A percentile compares a stretch with the other conserved stretches of the same genome.
Conservation (phyloP, 2,329 filamentous ascomycete species). For the Drechmeria coniospora region DNA sequence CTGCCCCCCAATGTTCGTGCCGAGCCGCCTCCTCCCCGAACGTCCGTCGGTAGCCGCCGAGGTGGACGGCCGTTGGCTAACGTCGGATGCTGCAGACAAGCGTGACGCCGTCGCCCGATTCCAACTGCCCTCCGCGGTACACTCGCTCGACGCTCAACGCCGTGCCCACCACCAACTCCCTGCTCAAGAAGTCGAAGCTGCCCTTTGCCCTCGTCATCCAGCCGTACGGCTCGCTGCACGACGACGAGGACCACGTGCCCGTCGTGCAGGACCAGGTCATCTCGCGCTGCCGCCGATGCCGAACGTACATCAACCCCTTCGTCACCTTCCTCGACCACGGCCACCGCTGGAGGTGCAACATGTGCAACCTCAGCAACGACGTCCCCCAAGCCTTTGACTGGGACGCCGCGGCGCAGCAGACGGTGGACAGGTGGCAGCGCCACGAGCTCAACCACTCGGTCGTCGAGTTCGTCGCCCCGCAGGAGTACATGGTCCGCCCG, state of each 20-base stretch:
- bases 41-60: neutral
- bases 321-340: conserved; percentile 94
- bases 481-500: conserved; percentile 98
- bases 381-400: conserved; percentile 99
- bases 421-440: conserved; percentile 80
- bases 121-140: conserved; percentile 89
- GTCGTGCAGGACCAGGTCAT: conserved; percentile 96
- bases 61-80: conserved; percentile 21
- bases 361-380: conserved; percentile 98
- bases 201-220: conserved; percentile 94
- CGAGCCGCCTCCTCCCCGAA: neutral
- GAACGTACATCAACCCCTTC: conserved; percentile 96
- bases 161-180: conserved; percentile 77
- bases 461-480: conserved; percentile 91
- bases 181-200: conserved; percentile 92
- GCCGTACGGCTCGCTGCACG: conserved; percentile 84
- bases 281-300: conserved; percentile 84
- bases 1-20: conserved; percentile 75
- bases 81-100: conserved; percentile 44
- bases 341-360: conserved; percentile 97
- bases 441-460: conserved; percentile 92
- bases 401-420: conserved; percentile 85
- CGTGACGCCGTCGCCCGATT: conserved; percentile 76
- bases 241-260: conserved; percentile 79
- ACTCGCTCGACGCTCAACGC: conserved; percentile 91